Percentiles rank a stretch among this genome's conserved stretches.
Conservation (phyloP, 305 asterid species). For the Solanum hybrid region DNA sequence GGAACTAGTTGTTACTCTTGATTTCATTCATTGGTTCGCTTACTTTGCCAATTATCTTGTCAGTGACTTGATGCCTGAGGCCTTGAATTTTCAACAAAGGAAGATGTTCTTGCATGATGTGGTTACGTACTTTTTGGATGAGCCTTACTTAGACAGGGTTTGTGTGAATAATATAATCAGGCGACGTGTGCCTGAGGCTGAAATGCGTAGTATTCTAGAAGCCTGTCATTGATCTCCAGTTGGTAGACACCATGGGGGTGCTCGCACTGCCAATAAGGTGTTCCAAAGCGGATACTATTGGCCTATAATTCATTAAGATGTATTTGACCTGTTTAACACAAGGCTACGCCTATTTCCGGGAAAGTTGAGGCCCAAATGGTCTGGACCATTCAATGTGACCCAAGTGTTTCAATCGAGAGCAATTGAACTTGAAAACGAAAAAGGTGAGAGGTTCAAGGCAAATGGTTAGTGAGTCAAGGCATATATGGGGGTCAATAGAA, state of each 20-base stretch:
- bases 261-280: background rate
- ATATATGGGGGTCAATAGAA: background rate
- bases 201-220: background rate
- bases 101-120: background rate
- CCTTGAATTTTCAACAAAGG: background rate
- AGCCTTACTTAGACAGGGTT: background rate
- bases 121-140: background rate
- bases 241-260: background rate
- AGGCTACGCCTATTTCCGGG: background rate
- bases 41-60: background rate
- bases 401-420: background rate
- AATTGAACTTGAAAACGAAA: too few relatives aligned
- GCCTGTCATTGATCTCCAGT: background rate
- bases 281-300: background rate
- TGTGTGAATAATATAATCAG: background rate
- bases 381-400: background rate
- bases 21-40: background rate
- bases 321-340: background rate
- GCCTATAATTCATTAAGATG: background rate
- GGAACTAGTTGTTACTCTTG: background rate
- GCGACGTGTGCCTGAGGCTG: background rate
- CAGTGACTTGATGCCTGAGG: background rate
- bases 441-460: background rate
- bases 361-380: background rate
- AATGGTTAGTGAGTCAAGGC: background rate